A percentile compares a stretch with the other conserved stretches of the same genome.
These are phyloP conservation scores for Podospora appendiculata DNA, from an alignment of 495 filamentous ascomycete genomes.

Conservation along the genomic window DNA sequence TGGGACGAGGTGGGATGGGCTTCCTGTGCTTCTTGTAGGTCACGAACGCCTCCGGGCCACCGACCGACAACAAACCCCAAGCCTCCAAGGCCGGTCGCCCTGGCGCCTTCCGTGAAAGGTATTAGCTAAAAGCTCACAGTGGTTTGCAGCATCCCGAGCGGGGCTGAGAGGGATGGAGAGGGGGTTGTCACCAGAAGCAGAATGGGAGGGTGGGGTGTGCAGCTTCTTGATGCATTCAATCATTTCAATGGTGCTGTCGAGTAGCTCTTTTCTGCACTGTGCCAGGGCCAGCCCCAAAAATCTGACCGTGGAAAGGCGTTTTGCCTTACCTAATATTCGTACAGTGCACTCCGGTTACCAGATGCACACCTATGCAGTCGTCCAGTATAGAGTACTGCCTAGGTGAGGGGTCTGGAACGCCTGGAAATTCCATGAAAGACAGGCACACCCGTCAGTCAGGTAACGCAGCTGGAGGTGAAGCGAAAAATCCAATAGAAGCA, in stretches of 20 bases:
- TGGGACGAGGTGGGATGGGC: not conserved
- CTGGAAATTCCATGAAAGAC: too few relatives aligned
- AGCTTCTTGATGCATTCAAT: not conserved
- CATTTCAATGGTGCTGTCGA: not conserved
- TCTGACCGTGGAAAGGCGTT: not conserved
- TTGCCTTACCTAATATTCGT: too few relatives aligned
- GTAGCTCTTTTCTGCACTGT: not conserved
- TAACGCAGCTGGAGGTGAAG: too few relatives aligned
- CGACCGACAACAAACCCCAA: too few relatives aligned
- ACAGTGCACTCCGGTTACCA: too few relatives aligned
- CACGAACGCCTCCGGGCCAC: conserved; percentile 1
- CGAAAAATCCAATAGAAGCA: too few relatives aligned
- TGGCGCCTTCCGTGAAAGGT: not conserved
- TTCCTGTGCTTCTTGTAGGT: conserved; percentile 11
- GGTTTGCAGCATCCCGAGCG: conserved; percentile 14
- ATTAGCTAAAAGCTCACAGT: conserved; percentile 15
- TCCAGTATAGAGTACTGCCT: too few relatives aligned
- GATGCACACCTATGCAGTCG: too few relatives aligned
- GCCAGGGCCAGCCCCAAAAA: not conserved
- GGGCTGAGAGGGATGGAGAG: conserved; percentile 6
- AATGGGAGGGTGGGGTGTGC: conserved; percentile 2
- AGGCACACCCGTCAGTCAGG: too few relatives aligned
- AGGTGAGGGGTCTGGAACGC: too few relatives aligned
- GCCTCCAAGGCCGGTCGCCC: not conserved
- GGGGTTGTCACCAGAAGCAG: conserved; percentile 1